These are phyloP conservation scores for Gonium pectorale DNA, from an alignment of 139 green algal genomes.

Conservation along the genomic window DNA sequence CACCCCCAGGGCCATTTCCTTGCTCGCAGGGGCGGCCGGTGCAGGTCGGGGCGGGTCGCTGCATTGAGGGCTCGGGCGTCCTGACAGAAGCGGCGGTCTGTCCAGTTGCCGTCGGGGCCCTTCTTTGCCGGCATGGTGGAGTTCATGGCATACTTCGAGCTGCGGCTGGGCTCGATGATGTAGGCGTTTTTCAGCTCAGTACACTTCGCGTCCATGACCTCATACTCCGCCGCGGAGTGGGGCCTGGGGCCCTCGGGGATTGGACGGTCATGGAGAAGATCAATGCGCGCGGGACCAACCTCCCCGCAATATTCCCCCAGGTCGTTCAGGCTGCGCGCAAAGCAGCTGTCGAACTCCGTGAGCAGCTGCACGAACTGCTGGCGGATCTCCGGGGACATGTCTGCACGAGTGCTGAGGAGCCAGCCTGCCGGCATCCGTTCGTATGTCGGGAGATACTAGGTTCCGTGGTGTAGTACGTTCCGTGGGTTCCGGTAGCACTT, in stretches of 20 bases:
- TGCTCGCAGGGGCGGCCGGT: constrained; percentile 41
- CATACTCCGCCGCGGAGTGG: constrained; percentile 1
- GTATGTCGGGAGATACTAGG: no score
- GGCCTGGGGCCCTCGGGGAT: constrained; percentile 7
- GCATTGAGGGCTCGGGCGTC: constrained; percentile 47
- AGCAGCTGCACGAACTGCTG: background rate
- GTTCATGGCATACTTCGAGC: no score
- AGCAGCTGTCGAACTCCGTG: background rate
- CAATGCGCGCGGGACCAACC: background rate
- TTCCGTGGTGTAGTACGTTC: no score
- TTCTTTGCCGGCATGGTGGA: constrained; percentile 49
- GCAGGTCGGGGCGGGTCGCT: constrained; percentile 25
- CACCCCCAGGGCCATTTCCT: no score
- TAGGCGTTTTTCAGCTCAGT: constrained; percentile 10
- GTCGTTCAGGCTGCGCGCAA: background rate
- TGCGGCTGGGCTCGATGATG: background rate
- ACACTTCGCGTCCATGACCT: constrained; percentile 30
- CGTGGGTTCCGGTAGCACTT: no score
- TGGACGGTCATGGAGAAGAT: background rate
- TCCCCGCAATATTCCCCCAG: background rate
- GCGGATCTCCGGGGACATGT: background rate
- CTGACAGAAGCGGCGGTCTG: constrained; percentile 22
- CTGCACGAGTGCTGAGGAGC: background rate
- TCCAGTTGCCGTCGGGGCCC: constrained; percentile 30
- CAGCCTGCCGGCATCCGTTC: background rate